Evolutionary conservation across 2,329 filamentous ascomycete genomes (phyloP).

Genomic region (Colletotrichum karsti): DNA sequence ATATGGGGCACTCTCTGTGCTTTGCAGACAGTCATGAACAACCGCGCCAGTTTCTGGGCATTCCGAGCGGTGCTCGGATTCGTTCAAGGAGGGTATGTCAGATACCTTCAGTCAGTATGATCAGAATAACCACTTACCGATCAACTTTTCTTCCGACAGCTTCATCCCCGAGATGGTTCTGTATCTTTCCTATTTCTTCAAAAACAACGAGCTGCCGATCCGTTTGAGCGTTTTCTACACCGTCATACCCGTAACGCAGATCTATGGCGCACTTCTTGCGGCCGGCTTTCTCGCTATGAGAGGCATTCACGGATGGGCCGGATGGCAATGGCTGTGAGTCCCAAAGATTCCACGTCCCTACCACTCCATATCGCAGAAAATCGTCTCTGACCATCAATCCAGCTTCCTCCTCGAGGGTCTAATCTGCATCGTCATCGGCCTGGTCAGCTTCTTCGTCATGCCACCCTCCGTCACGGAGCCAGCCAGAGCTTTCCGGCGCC

Average conservation of each 20-base stretch:
- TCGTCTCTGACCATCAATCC: background rate
- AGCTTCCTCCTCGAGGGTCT: slow-evolving; percentile 45
- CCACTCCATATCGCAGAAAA: background rate
- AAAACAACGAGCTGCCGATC: slow-evolving; percentile 40
- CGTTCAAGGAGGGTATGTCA: slow-evolving; percentile 35
- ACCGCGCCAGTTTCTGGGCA: slow-evolving; percentile 45
- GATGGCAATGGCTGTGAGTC: slow-evolving; percentile 61
- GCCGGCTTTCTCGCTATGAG: slow-evolving; percentile 57
- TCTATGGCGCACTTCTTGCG: slow-evolving; percentile 56
- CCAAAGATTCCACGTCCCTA: background rate
- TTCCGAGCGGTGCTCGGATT: slow-evolving; percentile 45
- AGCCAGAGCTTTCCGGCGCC: background rate
- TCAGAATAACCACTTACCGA: too few relatives aligned
- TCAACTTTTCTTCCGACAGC: slow-evolving; percentile 16
- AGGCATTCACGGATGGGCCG: slow-evolving; percentile 55
- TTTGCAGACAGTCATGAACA: slow-evolving; percentile 39
- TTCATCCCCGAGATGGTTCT: slow-evolving; percentile 61
- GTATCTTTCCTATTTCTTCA: slow-evolving; percentile 49
- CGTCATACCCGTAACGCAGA: slow-evolving; percentile 50
- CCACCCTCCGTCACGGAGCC: slow-evolving; percentile 29
- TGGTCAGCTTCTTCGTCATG: slow-evolving; percentile 39
- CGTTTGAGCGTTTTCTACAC: slow-evolving; percentile 76
- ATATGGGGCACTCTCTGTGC: background rate
- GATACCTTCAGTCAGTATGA: too few relatives aligned
- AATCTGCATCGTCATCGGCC: slow-evolving; percentile 48